phyloP scores from a whole-genome alignment of 805 yeast genomes.

The Teunomyces gatunensis region DNA sequence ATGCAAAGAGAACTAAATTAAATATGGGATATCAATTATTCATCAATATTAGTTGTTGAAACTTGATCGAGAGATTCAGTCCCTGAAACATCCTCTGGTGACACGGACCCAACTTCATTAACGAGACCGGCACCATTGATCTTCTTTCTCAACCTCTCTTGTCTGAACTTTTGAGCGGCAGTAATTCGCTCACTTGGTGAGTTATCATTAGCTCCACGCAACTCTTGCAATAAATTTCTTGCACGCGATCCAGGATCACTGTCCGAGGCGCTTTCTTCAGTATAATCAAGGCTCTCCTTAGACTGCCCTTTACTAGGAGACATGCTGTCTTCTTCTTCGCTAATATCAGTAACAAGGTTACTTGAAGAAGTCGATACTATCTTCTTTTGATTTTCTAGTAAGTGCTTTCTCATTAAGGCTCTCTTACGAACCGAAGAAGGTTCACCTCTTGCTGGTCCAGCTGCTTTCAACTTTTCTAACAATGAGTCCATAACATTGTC shows the following conservation, averaged over 20 bases:
- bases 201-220: conserved; percentile 38
- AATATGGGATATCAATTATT: conserved; percentile 1
- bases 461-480: conserved; percentile 81
- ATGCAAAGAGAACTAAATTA: conserved; percentile 1
- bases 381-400: conserved; percentile 24
- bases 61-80: not conserved
- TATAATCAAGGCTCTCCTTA: not conserved
- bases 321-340: conserved; percentile 11
- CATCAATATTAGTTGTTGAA: not conserved
- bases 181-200: conserved; percentile 28
- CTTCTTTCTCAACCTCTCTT: conserved; percentile 33
- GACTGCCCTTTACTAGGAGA: conserved; percentile 12
- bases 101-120: conserved; percentile 4
- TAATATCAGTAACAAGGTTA: not conserved
- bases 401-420: conserved; percentile 68
- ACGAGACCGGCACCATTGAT: conserved; percentile 6
- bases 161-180: conserved; percentile 44
- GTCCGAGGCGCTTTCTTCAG: conserved; percentile 3
- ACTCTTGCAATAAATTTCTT: conserved; percentile 57
- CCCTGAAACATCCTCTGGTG: conserved; percentile 2
- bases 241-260: conserved; percentile 60
- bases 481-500: conserved; percentile 79
- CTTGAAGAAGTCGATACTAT: conserved; percentile 6
- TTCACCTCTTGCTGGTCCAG: conserved; percentile 76
- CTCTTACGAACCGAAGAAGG: conserved; percentile 77